Evolutionary conservation across 2,329 filamentous ascomycete species (phyloP).

Genomic region (Trichoderma sp.): DNA sequence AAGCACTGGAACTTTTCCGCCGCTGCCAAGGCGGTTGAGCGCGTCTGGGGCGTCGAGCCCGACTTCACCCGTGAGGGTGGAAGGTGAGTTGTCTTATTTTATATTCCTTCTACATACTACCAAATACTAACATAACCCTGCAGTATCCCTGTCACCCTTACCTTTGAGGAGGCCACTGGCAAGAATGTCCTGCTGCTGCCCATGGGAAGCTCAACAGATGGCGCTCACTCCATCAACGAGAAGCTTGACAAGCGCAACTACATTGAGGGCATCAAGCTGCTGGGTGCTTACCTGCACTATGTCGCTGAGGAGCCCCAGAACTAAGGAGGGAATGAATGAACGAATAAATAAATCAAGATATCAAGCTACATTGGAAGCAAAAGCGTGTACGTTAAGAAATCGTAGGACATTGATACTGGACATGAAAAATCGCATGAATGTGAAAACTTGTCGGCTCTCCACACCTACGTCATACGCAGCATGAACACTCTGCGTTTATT

Average conservation of each 20-base stretch:
- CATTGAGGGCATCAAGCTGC: constrained; percentile 94
- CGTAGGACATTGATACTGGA: neutral
- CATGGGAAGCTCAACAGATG: constrained; percentile 97
- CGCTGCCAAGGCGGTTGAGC: constrained; percentile 91
- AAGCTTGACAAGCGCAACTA: constrained; percentile 97
- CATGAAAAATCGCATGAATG: neutral
- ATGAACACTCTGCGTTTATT: neutral
- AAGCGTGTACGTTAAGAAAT: neutral
- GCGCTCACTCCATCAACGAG: constrained; percentile 97
- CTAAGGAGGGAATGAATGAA: constrained; percentile 27
- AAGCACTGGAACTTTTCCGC: constrained; percentile 99
- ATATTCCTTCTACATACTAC: neutral
- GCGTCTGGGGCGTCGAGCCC: constrained; percentile 89
- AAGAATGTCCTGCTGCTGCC: constrained; percentile 96
- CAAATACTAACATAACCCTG: neutral
- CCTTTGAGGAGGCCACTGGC: constrained; percentile 94
- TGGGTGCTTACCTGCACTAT: constrained; percentile 95
- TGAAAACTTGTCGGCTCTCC: neutral
- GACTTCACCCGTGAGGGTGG: constrained; percentile 97
- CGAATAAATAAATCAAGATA: neutral
- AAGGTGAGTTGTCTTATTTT: constrained; percentile 53
- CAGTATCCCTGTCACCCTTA: constrained; percentile 94
- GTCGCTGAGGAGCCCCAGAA: constrained; percentile 80
- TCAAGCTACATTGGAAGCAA: neutral
- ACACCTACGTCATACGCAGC: neutral